Evolutionary conservation across 169 alveolate species (phyloP).

Genomic region (Plasmodium cynomolgi): DNA sequence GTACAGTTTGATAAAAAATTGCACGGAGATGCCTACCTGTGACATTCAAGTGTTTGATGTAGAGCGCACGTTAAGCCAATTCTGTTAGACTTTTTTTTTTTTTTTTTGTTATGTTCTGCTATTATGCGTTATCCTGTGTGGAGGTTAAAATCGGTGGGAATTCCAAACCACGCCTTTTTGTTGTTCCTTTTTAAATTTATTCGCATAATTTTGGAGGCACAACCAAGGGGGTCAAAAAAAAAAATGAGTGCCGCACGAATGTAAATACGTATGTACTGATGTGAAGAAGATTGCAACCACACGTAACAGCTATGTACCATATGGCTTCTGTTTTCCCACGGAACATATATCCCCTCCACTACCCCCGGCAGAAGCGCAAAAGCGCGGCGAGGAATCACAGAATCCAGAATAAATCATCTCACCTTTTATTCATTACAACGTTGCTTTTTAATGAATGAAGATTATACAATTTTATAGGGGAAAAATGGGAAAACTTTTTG

Average conservation of each 20-base stretch:
- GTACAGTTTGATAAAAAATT: not conserved
- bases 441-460: not conserved
- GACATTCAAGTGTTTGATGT: not conserved
- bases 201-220: not conserved
- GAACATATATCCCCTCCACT: not conserved
- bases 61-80: not conserved
- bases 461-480: not conserved
- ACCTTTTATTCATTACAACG: not conserved
- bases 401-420: not conserved
- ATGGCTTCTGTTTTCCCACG: not conserved
- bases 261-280: not conserved
- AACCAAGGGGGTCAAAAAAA: not conserved
- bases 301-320: not conserved
- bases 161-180: not conserved
- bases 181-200: not conserved
- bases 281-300: not conserved
- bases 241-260: not conserved
- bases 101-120: not conserved
- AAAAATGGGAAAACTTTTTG: not conserved
- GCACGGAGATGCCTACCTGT: not conserved
- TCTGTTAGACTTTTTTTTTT: not conserved
- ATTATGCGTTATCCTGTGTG: not conserved
- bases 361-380: not conserved
- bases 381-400: not conserved
- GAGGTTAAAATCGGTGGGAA: not conserved